Evolutionary conservation across 2,329 filamentous ascomycete genomes (phyloP).

Genomic region (Cadophora sp.): DNA sequence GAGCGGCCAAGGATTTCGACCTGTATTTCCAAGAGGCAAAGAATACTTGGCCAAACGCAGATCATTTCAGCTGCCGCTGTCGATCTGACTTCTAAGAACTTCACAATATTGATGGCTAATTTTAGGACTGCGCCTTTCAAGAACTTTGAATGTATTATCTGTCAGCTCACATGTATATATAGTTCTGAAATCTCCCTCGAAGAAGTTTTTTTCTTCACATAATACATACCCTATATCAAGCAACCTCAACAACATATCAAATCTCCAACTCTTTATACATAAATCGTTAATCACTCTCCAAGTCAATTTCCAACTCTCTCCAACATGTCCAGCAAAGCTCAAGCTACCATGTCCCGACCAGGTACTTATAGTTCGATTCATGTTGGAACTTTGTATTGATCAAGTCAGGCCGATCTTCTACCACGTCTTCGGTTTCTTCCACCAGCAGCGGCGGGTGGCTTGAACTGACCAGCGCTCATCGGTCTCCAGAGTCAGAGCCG

Average conservation of each 20-base stretch:
- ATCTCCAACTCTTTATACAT: not conserved
- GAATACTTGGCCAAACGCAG: constrained; percentile 12
- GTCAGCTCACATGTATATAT: not conserved
- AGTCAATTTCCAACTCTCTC: not conserved
- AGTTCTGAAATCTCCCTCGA: not conserved
- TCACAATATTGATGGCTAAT: constrained; percentile 1
- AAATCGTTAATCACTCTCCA: not conserved
- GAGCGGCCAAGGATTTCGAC: constrained; percentile 3
- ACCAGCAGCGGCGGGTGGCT: constrained; percentile 3
- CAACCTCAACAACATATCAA: not conserved
- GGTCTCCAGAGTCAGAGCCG: not conserved
- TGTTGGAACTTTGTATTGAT: not conserved
- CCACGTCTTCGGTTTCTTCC: not conserved
- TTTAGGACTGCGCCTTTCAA: not conserved
- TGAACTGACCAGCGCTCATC: constrained; percentile 2
- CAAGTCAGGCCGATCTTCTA: constrained; percentile 1
- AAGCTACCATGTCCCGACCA: constrained; percentile 12
- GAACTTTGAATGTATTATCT: not conserved
- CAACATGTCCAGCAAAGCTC: constrained; percentile 9
- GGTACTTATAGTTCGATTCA: not conserved
- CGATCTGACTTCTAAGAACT: not conserved
- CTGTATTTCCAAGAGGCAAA: not conserved
- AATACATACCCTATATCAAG: not conserved
- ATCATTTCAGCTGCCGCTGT: constrained; percentile 1
- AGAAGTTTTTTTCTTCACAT: not conserved